Evolutionary conservation across 2,329 filamentous ascomycete species (phyloP).

Genomic region (Alternaria burnsii): DNA sequence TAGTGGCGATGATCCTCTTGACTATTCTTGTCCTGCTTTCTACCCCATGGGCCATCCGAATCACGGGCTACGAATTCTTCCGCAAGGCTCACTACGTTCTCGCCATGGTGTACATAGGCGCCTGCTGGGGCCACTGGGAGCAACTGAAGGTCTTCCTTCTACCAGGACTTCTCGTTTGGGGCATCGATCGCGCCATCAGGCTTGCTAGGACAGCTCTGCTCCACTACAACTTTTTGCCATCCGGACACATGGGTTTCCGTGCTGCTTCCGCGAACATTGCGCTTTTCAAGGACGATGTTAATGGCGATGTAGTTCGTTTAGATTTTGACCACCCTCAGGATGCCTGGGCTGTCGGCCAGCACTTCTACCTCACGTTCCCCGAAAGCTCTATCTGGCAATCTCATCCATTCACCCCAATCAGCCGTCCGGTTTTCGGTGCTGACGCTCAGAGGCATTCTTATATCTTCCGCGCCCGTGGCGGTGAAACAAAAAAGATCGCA

Average conservation of each 20-base stretch:
- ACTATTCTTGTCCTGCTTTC: conserved; percentile 69
- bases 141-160: conserved; percentile 57
- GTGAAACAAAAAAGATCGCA: conserved; percentile 47
- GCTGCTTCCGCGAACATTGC: conserved; percentile 37
- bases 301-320: conserved; percentile 64
- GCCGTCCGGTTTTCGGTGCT: conserved; percentile 33
- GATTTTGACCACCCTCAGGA: conserved; percentile 70
- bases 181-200: conserved; percentile 69
- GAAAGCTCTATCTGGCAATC: conserved; percentile 74
- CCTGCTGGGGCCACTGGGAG: conserved; percentile 78
- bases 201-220: conserved; percentile 66
- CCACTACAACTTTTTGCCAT: conserved; percentile 58
- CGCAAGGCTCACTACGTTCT: conserved; percentile 77
- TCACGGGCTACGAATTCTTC: conserved; percentile 81
- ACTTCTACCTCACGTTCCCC: conserved; percentile 75
- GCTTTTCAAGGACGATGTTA: conserved; percentile 54
- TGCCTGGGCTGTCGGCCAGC: conserved; percentile 72
- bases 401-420: conserved; percentile 67
- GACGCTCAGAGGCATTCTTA: conserved; percentile 43
- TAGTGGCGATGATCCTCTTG: conserved; percentile 72
- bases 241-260: conserved; percentile 43
- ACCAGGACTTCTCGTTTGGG: conserved; percentile 69
- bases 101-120: conserved; percentile 77
- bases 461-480: conserved; percentile 47
- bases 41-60: conserved; percentile 65